phyloP scores from a whole-genome alignment of 306 rosid genomes.

The Argentina anserina region DNA sequence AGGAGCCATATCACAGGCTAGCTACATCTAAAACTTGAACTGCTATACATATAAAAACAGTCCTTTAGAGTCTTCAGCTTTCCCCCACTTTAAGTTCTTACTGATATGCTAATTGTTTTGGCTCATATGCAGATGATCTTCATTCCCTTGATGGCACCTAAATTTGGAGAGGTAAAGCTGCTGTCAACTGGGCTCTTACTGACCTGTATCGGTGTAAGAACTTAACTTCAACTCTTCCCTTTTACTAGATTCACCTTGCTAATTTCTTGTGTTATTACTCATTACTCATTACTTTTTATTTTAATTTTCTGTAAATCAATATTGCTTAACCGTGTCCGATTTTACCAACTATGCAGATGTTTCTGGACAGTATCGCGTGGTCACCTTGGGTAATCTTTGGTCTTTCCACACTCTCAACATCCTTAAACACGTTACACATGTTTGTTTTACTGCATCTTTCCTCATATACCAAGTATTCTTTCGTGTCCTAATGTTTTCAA shows the following conservation, averaged over 20 bases:
- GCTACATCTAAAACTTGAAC: constrained; percentile 9
- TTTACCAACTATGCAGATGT: constrained; percentile 40
- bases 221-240: constrained; percentile 3
- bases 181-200: constrained; percentile 63
- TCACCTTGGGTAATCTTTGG: constrained; percentile 61
- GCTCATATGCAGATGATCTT: constrained; percentile 52
- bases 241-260: not conserved
- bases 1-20: constrained; percentile 66
- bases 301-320: not conserved
- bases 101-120: constrained; percentile 1
- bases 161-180: constrained; percentile 64
- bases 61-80: not conserved
- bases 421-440: not conserved
- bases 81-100: not conserved
- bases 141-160: constrained; percentile 63
- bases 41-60: not conserved
- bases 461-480: not conserved
- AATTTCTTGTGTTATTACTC: not conserved
- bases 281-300: not conserved
- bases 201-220: constrained; percentile 48
- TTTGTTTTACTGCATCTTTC: not conserved
- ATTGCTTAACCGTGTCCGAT: constrained; percentile 19
- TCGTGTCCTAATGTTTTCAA: constrained; percentile 11
- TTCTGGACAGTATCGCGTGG: constrained; percentile 66
- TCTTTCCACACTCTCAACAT: not conserved